Conservation (phyloP, 441 rosid genomes). For the Mallotus japonicus region DNA sequence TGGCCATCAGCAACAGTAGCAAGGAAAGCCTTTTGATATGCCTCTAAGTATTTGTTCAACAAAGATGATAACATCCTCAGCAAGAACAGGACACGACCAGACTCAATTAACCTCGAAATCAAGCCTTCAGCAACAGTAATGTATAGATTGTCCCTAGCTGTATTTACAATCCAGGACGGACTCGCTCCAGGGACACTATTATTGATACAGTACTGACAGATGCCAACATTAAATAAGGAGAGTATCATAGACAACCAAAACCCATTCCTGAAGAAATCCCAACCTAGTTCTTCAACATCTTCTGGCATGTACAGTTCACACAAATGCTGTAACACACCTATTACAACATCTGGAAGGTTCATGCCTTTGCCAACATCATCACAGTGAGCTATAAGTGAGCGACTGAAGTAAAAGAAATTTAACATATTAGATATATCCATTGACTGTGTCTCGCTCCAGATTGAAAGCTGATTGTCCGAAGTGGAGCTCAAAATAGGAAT, state of each 20-base stretch:
- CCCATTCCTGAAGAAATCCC: slow-evolving; percentile 89
- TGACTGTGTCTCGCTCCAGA: slow-evolving; percentile 41
- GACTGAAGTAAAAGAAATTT: slow-evolving; percentile 60
- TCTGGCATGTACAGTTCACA: slow-evolving; percentile 42
- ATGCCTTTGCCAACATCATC: slow-evolving; percentile 42
- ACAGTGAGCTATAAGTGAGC: slow-evolving; percentile 47
- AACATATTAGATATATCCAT: slow-evolving; percentile 52
- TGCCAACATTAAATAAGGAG: slow-evolving; percentile 65
- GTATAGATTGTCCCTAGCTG: slow-evolving; percentile 50
- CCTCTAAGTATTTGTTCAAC: slow-evolving; percentile 54
- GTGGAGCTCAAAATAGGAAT: slow-evolving; percentile 44
- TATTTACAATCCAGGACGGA: slow-evolving; percentile 52
- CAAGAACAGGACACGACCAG: slow-evolving; percentile 52
- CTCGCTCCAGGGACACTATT: slow-evolving; percentile 46
- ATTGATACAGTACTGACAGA: slow-evolving; percentile 50
- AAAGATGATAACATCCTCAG: slow-evolving; percentile 64
- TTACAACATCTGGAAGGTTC: slow-evolving; percentile 45
- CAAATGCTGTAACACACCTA: slow-evolving; percentile 53
- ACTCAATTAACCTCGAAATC: slow-evolving; percentile 55
- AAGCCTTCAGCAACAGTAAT: slow-evolving; percentile 58
- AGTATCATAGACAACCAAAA: slow-evolving; percentile 80
- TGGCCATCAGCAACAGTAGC: slow-evolving; percentile 54
- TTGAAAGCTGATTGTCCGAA: slow-evolving; percentile 40
- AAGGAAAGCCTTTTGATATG: slow-evolving; percentile 76
- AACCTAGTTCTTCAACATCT: slow-evolving; percentile 61